Evolutionary conservation across 2,329 filamentous ascomycete genomes (phyloP).

Genomic region (Trichophyton mentagrophytes): DNA sequence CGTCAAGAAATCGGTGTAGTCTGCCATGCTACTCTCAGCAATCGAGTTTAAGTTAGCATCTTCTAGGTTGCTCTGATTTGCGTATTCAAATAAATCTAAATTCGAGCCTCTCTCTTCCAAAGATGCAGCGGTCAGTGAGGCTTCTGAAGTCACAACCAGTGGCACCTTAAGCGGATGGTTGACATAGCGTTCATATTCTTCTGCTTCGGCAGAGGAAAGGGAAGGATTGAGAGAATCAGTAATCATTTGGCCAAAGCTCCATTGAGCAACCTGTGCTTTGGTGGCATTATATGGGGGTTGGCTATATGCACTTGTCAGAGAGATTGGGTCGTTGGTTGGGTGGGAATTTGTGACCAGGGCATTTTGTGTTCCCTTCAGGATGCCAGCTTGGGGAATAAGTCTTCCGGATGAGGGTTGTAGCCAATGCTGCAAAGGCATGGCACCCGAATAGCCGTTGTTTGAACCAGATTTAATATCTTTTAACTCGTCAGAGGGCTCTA

Average conservation of each 20-base stretch:
- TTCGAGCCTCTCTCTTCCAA: conserved; percentile 28
- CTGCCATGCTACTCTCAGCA: conserved; percentile 53
- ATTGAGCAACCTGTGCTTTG: conserved; percentile 62
- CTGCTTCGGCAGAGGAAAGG: conserved; percentile 61
- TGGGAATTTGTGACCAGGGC: neutral
- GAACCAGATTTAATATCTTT: conserved; percentile 24
- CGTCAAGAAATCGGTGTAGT: conserved; percentile 64
- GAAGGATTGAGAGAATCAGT: conserved; percentile 74
- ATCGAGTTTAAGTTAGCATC: conserved; percentile 34
- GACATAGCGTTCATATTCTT: conserved; percentile 82
- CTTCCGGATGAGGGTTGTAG: conserved; percentile 17
- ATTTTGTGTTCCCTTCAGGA: conserved; percentile 18
- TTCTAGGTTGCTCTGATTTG: conserved; percentile 54
- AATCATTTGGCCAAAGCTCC: conserved; percentile 60
- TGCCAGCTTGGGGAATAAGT: conserved; percentile 21
- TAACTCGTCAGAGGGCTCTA: conserved; percentile 44
- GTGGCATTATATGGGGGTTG: conserved; percentile 43
- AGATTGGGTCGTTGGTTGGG: neutral
- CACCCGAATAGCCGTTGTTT: conserved; percentile 9
- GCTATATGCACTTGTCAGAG: neutral
- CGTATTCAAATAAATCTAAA: conserved; percentile 67
- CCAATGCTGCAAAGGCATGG: conserved; percentile 20
- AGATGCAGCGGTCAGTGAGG: conserved; percentile 25
- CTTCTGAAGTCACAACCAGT: conserved; percentile 41
- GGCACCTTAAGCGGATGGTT: conserved; percentile 80